Evolutionary conservation across 2,329 filamentous ascomycete genomes (phyloP).

Genomic region (Cryphonectria nitschkei): DNA sequence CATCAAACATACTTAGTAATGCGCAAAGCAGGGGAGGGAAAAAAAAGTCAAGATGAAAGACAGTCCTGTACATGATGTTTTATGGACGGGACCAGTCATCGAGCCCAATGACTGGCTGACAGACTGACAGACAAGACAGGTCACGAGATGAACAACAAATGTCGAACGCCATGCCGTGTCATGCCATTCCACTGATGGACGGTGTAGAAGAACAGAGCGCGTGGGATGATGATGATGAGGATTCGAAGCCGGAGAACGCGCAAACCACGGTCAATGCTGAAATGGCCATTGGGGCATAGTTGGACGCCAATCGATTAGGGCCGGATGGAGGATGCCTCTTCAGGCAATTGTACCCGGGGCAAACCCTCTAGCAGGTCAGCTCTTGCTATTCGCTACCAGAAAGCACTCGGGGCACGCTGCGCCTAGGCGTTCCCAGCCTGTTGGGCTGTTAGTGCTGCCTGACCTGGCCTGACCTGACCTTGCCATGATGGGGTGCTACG

Average conservation of each 20-base stretch:
- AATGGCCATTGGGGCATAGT: constrained; percentile 2
- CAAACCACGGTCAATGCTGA: neutral
- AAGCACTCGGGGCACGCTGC: neutral
- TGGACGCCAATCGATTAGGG: neutral
- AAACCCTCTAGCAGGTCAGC: neutral
- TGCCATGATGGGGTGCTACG: neutral
- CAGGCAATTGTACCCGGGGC: constrained; percentile 13
- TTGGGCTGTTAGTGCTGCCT: neutral
- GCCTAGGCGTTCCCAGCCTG: neutral
- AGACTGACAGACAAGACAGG: neutral
- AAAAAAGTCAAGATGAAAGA: neutral
- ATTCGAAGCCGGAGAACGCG: neutral
- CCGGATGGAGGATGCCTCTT: constrained; percentile 6
- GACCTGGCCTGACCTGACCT: neutral
- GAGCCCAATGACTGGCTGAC: neutral
- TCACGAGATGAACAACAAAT: constrained; percentile 13
- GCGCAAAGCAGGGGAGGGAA: neutral
- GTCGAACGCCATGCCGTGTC: constrained; percentile 1
- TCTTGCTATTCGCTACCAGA: constrained; percentile 1
- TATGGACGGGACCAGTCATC: neutral
- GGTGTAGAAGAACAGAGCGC: neutral
- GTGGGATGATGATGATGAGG: constrained; percentile 1
- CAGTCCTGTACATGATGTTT: neutral
- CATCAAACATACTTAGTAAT: neutral
- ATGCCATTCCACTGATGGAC: neutral